Conservation (phyloP, 1,284 basidiomycete genomes). For the Phaffia rhodozyma region DNA sequence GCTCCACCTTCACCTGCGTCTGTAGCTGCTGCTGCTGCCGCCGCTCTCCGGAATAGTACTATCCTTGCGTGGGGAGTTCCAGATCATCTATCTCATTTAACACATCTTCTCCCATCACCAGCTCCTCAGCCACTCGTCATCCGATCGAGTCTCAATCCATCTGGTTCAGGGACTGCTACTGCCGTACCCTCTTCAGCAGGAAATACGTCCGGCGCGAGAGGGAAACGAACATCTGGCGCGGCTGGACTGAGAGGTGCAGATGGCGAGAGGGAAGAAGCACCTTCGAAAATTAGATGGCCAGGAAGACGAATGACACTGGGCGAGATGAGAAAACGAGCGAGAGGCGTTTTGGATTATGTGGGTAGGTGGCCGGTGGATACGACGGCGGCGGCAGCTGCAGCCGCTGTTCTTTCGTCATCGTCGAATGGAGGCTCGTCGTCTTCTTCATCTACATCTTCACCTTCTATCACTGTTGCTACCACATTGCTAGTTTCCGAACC, state of each 20-base stretch:
- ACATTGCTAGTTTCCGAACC: no score
- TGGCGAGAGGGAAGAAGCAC: conserved; percentile 1
- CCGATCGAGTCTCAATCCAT: neutral
- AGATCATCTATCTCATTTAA: conserved; percentile 82
- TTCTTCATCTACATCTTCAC: no score
- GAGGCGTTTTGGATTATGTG: conserved; percentile 15
- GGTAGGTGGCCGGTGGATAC: conserved; percentile 13
- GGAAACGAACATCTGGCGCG: no score
- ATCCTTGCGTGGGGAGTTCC: conserved; percentile 69
- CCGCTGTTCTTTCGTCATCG: neutral
- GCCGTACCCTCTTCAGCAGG: neutral
- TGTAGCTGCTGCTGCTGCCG: no score
- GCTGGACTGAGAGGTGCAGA: neutral
- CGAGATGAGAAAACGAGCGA: conserved; percentile 17
- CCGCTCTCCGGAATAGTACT: conserved; percentile 5
- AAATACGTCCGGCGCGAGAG: no score
- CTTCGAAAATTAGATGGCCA: conserved; percentile 11
- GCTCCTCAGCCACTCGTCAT: conserved; percentile 3
- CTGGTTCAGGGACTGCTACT: no score
- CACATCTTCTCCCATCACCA: conserved; percentile 59
- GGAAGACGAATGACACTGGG: conserved; percentile 18
- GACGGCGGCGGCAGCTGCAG: neutral
- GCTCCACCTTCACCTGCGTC: no score
- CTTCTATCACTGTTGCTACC: no score
- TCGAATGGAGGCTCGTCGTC: no score